Evolutionary conservation across 2,329 filamentous ascomycete genomes (phyloP).

Genomic region (Fusarium abutilonis): DNA sequence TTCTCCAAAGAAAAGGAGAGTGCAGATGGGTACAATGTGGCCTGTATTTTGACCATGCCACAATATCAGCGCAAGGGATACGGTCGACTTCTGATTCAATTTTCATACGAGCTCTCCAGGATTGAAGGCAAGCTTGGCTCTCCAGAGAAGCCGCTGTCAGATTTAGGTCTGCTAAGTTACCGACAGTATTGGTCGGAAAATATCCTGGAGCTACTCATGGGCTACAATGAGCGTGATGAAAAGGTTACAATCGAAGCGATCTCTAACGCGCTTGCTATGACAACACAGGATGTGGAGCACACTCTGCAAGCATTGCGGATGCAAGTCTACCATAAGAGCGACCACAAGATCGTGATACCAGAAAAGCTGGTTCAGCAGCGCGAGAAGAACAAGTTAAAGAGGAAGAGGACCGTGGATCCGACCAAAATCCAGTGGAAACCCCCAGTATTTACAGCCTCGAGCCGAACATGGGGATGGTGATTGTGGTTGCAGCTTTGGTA

Average conservation of each 20-base stretch:
- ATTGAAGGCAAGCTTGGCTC: slow-evolving; percentile 95
- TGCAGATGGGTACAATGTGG: slow-evolving; percentile 96
- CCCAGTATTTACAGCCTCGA: slow-evolving; percentile 89
- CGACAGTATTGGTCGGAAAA: slow-evolving; percentile 98
- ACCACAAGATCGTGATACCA: slow-evolving; percentile 94
- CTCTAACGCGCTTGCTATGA: slow-evolving; percentile 85
- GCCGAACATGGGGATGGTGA: slow-evolving; percentile 95
- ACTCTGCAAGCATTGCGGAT: slow-evolving; percentile 94
- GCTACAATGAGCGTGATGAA: slow-evolving; percentile 72
- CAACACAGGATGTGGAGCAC: slow-evolving; percentile 95
- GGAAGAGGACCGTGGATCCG: slow-evolving; percentile 79
- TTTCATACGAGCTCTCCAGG: slow-evolving; percentile 96
- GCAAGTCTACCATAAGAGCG: slow-evolving; percentile 94
- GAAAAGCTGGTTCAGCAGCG: slow-evolving; percentile 82
- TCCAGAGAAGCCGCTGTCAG: slow-evolving; percentile 94
- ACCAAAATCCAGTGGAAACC: slow-evolving; percentile 92
- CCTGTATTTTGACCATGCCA: slow-evolving; percentile 94
- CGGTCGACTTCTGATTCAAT: slow-evolving; percentile 91
- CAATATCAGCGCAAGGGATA: slow-evolving; percentile 97
- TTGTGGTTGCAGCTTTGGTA: slow-evolving; percentile 1
- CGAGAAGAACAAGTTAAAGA: slow-evolving; percentile 83
- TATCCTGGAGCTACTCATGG: slow-evolving; percentile 86
- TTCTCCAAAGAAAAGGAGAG: slow-evolving; percentile 99
- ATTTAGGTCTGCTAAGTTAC: slow-evolving; percentile 92
- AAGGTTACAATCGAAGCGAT: slow-evolving; percentile 88